These are phyloP conservation scores for Aspergillus bombycis DNA, from an alignment of 2,329 filamentous ascomycete genomes.

Conservation along the genomic window DNA sequence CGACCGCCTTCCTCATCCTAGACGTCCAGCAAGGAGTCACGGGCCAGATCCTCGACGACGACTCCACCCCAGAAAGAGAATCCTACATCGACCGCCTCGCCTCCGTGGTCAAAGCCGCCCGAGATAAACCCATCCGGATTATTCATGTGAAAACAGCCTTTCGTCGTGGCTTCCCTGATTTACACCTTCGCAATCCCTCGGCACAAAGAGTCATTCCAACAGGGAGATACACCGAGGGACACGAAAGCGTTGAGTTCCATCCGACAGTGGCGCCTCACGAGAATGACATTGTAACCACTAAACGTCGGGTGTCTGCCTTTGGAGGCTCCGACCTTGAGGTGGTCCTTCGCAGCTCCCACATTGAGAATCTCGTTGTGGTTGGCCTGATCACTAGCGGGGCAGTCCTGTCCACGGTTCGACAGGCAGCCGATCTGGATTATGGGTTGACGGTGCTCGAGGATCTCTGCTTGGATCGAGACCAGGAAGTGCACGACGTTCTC, in stretches of 20 bases:
- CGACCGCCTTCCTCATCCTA: background rate
- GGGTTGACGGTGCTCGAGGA: constrained; percentile 38
- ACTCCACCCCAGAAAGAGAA: background rate
- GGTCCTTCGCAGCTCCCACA: constrained; percentile 33
- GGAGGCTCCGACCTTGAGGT: constrained; percentile 39
- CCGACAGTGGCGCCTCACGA: constrained; percentile 18
- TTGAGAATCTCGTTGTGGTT: constrained; percentile 34
- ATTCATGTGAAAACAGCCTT: constrained; percentile 40
- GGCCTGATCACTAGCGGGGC: constrained; percentile 42
- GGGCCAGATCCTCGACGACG: background rate
- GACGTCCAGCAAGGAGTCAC: background rate
- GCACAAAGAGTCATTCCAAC: constrained; percentile 18
- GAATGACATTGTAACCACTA: constrained; percentile 37
- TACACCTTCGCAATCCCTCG: constrained; percentile 28
- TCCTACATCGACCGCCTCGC: background rate
- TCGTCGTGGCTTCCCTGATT: constrained; percentile 36
- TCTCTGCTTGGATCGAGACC: constrained; percentile 38
- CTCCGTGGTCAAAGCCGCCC: background rate
- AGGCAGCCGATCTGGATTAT: constrained; percentile 43
- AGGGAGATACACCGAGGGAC: constrained; percentile 21
- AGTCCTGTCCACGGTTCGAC: constrained; percentile 41
- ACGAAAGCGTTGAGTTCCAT: background rate
- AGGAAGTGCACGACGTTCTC: constrained; percentile 37
- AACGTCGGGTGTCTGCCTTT: constrained; percentile 43
- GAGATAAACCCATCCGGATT: background rate